A percentile compares a stretch with the other conserved stretches of the same genome.
These are phyloP conservation scores for Helianthus tuberosus DNA, from an alignment of 129 eudicot genomes.

Conservation along the genomic window DNA sequence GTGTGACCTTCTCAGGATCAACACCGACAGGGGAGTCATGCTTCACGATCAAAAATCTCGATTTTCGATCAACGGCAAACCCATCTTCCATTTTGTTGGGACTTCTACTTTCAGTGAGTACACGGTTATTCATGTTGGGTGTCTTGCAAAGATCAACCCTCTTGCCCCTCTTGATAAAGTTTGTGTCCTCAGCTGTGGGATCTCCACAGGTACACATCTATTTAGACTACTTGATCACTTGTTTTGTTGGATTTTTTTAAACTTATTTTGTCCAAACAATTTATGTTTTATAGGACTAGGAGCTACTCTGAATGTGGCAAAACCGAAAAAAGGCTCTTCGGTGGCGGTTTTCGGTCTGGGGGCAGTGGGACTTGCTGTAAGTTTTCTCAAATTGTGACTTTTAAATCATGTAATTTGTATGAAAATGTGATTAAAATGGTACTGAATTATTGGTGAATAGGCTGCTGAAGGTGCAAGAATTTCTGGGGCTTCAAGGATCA, in stretches of 20 bases:
- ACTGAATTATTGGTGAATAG: slow-evolving; percentile 30
- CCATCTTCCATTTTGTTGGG: slow-evolving; percentile 76
- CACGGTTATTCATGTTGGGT: slow-evolving; percentile 78
- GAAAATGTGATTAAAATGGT: not conserved
- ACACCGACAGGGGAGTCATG: slow-evolving; percentile 86
- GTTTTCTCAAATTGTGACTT: slow-evolving; percentile 10
- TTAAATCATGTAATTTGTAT: not conserved
- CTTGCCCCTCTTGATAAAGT: slow-evolving; percentile 87
- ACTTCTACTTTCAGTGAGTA: slow-evolving; percentile 90
- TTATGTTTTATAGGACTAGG: slow-evolving; percentile 55
- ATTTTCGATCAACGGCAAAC: slow-evolving; percentile 75
- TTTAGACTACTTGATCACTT: not conserved
- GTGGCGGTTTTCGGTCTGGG: slow-evolving; percentile 91
- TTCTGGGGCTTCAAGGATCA: slow-evolving; percentile 77
- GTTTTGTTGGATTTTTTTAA: too few relatives aligned
- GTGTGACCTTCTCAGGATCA: slow-evolving; percentile 84
- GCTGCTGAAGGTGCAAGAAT: slow-evolving; percentile 91
- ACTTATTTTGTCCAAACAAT: not conserved
- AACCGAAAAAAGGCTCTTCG: slow-evolving; percentile 72
- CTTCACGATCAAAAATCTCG: slow-evolving; percentile 62
- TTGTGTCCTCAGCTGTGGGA: slow-evolving; percentile 87
- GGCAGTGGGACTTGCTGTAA: slow-evolving; percentile 90
- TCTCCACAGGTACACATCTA: slow-evolving; percentile 66
- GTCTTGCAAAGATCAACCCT: slow-evolving; percentile 84
- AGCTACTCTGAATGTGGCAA: slow-evolving; percentile 95